These are phyloP conservation scores for Neurospora tetraspora DNA, from an alignment of 495 filamentous ascomycete species.

Conservation along the genomic window DNA sequence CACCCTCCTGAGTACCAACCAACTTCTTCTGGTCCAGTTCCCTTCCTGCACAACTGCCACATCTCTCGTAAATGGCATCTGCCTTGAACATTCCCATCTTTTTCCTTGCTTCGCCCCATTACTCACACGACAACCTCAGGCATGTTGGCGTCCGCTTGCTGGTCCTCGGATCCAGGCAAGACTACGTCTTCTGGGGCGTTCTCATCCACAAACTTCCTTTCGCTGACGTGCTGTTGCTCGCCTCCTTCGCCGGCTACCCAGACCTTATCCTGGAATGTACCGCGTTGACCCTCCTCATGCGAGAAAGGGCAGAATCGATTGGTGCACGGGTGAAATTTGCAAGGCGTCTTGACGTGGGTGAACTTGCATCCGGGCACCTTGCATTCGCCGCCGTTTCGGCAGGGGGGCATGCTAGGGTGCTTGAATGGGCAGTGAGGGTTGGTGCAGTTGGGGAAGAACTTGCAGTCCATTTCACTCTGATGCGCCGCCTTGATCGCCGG, in stretches of 20 bases:
- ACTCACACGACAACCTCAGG: conserved; percentile 20
- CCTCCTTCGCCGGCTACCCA: conserved; percentile 60
- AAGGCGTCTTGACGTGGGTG: conserved; percentile 69
- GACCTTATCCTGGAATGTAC: conserved; percentile 76
- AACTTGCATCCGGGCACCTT: conserved; percentile 78
- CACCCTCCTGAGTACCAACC: conserved; percentile 1
- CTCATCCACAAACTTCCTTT: conserved; percentile 82
- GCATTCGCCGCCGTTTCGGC: conserved; percentile 91
- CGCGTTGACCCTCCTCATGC: conserved; percentile 82
- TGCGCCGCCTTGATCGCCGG: conserved; percentile 68
- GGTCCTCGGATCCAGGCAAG: conserved; percentile 45
- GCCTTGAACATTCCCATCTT: background rate
- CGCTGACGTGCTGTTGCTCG: conserved; percentile 58
- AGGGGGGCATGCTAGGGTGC: conserved; percentile 69
- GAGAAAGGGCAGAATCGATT: conserved; percentile 79
- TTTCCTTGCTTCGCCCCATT: background rate
- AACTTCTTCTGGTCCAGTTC: conserved; percentile 1
- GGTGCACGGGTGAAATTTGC: conserved; percentile 86
- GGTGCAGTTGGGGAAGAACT: conserved; percentile 89
- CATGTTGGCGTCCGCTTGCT: conserved; percentile 11
- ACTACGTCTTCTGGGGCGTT: conserved; percentile 63
- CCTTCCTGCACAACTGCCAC: background rate
- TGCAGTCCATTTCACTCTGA: conserved; percentile 80
- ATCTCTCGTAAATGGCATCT: background rate
- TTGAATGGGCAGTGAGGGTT: conserved; percentile 79